A percentile compares a stretch with the other conserved stretches of the same genome.
phyloP scores from a whole-genome alignment of 106 monocot genomes.

The Agapanthus africanus region DNA sequence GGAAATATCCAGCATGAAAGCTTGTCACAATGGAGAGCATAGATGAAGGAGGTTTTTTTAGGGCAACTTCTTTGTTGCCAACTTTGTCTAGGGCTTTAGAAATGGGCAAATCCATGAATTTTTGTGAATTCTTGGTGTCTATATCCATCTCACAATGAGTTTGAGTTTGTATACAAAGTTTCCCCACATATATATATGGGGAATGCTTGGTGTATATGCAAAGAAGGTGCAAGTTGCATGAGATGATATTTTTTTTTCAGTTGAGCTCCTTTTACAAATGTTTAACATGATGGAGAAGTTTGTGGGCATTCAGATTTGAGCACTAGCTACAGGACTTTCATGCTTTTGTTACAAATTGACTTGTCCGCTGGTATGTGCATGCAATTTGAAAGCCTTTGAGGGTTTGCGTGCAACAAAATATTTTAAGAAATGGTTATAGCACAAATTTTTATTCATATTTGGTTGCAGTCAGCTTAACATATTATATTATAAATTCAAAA shows the following conservation, averaged over 20 bases:
- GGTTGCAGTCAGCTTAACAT: background rate
- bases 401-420: background rate
- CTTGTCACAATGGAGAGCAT: constrained; percentile 8
- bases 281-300: background rate
- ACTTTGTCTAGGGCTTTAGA: background rate
- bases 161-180: background rate
- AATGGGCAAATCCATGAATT: no score
- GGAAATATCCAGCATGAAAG: constrained; percentile 32
- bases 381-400: no score
- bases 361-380: no score
- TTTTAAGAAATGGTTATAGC: background rate
- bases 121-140: no score
- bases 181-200: background rate
- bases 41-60: background rate
- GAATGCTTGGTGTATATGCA: background rate
- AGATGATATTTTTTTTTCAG: no score
- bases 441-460: background rate
- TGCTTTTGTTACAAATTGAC: background rate
- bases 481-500: background rate
- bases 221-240: no score
- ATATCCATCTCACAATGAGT: background rate
- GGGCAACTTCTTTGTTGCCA: background rate
- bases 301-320: background rate
- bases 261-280: background rate
- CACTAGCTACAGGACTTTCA: background rate